phyloP scores from a whole-genome alignment of 352 stramenopile species.

The Phytophthora syringae region DNA sequence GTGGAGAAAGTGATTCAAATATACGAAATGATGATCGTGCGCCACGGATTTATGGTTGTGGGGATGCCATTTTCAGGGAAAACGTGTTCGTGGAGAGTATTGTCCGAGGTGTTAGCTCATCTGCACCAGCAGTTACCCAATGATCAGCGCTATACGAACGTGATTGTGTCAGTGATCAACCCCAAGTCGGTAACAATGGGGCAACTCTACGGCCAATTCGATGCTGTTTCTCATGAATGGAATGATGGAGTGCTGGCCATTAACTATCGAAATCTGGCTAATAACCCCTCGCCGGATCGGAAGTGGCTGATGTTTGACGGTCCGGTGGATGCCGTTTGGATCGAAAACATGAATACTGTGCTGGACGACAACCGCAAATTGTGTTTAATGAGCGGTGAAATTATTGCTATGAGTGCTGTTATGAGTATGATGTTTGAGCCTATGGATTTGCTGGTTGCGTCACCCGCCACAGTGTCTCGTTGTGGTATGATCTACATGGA shows the following conservation, averaged over 20 bases:
- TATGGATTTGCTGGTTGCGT: constrained; percentile 94
- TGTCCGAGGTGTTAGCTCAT: constrained; percentile 89
- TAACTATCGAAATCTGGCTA: constrained; percentile 89
- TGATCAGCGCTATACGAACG: constrained; percentile 78
- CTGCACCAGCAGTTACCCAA: constrained; percentile 73
- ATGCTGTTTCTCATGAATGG: constrained; percentile 95
- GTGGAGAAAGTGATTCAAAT: constrained; percentile 95
- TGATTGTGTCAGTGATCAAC: constrained; percentile 90
- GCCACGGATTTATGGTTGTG: constrained; percentile 96
- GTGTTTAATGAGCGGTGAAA: constrained; percentile 94
- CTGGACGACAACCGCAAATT: constrained; percentile 96
- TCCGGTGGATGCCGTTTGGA: constrained; percentile 94
- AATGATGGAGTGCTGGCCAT: constrained; percentile 94
- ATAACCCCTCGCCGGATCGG: constrained; percentile 71
- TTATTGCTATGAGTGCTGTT: constrained; percentile 93
- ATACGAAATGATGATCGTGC: constrained; percentile 97
- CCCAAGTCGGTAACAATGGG: constrained; percentile 94
- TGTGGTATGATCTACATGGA: constrained; percentile 97
- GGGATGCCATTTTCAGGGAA: constrained; percentile 95
- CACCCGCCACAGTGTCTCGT: constrained; percentile 92
- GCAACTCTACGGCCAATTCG: constrained; percentile 95
- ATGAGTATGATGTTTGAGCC: constrained; percentile 98
- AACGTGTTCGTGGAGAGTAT: constrained; percentile 89
- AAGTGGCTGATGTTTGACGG: constrained; percentile 96
- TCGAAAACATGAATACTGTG: constrained; percentile 97